Evolutionary conservation across 2,329 filamentous ascomycete species (phyloP), one percentile per base, ranked within the genome.

Genomic region (Sporothrix luriei): DNA sequence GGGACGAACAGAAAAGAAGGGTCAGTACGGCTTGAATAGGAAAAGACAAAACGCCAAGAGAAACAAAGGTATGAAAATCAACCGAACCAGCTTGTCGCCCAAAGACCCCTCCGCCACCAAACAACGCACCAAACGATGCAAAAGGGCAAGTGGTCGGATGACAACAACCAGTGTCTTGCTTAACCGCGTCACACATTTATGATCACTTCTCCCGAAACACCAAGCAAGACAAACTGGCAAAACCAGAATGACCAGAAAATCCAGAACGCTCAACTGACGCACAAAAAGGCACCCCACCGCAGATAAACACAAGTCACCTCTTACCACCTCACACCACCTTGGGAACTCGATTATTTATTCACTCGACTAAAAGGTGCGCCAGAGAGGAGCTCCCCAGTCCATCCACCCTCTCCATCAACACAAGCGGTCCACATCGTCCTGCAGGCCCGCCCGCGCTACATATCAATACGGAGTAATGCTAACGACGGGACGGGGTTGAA

Each of bases 141-240:
- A 65, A 38, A 64, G 26, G 61, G 64, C n/a, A 70, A 54, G 54
- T 67, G 68, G 68, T 70, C 68, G 54, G 64, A 66, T 67, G 68
- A 66, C 68, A 55, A 48, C 48, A 33, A 16, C 43, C 29, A 46
- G 21, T 61, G 21, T 55, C 61, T 66, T 19, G 26, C 43, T 16
- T 43, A 38, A 21, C 43, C 59, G 48, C 24, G 24, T n/a, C 26
- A 24, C 19, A 59, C 57, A 13, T 38, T 52, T 62, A 33, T 49
- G 61, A 49, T 38, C 68, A 21, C 65, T 67, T 67, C 52, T 49
- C 51, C 52, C 48, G 68, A 65, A 40, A 62, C 55, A 69, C 46
- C 59, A 21, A n/a, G 33, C 43, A 64, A 49, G 29, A 49, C 24
- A n/a, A 19, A 21, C 21, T 19, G n/a, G 11, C 21, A 7, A n/a